Percentiles rank a stretch among this genome's conserved stretches.
These are phyloP conservation scores for Neurospora sp. DNA, from an alignment of 2,329 filamentous ascomycete species.

Conservation along the genomic window DNA sequence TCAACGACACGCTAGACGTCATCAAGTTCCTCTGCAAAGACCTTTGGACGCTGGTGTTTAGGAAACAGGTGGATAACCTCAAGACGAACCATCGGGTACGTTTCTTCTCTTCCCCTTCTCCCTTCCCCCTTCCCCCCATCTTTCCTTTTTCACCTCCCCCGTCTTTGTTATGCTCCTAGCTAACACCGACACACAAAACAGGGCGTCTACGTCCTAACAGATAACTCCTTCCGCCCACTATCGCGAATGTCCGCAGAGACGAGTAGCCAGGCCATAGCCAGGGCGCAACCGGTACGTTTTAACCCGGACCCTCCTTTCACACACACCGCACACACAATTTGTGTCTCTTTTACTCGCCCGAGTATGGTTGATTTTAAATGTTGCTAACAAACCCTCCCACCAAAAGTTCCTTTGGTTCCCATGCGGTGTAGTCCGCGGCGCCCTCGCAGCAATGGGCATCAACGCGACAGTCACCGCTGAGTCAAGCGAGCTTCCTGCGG, in stretches of 20 bases:
- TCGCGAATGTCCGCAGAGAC: conserved; percentile 79
- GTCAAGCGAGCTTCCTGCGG: conserved; percentile 72
- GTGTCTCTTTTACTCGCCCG: not conserved
- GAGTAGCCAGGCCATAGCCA: conserved; percentile 59
- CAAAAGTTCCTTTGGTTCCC: conserved; percentile 85
- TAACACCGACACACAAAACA: conserved; percentile 22
- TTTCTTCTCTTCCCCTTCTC: conserved; percentile 1
- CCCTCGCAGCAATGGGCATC: conserved; percentile 85
- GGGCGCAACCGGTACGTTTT: conserved; percentile 65
- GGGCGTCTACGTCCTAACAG: conserved; percentile 94
- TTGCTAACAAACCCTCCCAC: not conserved
- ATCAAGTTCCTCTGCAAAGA: conserved; percentile 99
- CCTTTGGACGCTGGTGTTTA: conserved; percentile 86
- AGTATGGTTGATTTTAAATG: not conserved
- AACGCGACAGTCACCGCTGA: conserved; percentile 87
- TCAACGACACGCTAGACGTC: conserved; percentile 84
- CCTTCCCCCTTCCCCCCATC: too few relatives aligned
- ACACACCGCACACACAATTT: not conserved
- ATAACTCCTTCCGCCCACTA: conserved; percentile 83
- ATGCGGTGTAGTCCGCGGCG: conserved; percentile 82
- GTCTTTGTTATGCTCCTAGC: conserved; percentile 5
- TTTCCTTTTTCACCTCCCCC: not conserved
- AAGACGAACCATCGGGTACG: conserved; percentile 90
- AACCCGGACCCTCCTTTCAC: not conserved
- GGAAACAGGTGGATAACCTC: conserved; percentile 96